Evolutionary conservation across 345 rosid genomes (phyloP).

Genomic region (Eucalyptus marginata): DNA sequence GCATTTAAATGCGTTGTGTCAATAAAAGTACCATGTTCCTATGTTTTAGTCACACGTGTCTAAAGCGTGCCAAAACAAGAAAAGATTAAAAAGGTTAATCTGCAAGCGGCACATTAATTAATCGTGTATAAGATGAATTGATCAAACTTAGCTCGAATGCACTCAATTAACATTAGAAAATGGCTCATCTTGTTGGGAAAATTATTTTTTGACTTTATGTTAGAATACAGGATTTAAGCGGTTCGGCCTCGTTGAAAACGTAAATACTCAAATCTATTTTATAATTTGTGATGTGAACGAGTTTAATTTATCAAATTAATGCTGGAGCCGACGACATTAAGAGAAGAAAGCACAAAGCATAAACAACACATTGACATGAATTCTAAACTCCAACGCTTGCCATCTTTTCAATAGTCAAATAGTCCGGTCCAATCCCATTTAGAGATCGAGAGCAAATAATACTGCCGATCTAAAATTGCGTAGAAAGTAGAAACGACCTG

Average conservation of each 20-base stretch:
- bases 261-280: background rate
- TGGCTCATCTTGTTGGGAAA: background rate
- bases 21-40: background rate
- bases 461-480: background rate
- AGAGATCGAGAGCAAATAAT: too few species aligned
- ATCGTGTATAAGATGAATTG: rapidly evolving
- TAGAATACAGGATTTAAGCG: rapidly evolving
- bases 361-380: background rate
- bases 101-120: background rate
- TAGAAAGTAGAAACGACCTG: background rate
- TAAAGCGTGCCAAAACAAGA: background rate
- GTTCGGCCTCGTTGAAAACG: background rate
- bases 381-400: too few species aligned
- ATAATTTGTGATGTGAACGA: rapidly evolving
- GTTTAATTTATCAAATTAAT: background rate
- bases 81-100: too few species aligned
- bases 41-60: background rate
- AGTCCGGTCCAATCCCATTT: too few species aligned
- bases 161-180: background rate
- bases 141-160: background rate
- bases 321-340: rapidly evolving
- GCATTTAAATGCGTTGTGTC: rapidly evolving
- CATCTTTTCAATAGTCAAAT: too few species aligned
- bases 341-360: background rate
- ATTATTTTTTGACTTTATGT: background rate